Conservation (phyloP, 305 asterid genomes). For the Lippia alba region DNA sequence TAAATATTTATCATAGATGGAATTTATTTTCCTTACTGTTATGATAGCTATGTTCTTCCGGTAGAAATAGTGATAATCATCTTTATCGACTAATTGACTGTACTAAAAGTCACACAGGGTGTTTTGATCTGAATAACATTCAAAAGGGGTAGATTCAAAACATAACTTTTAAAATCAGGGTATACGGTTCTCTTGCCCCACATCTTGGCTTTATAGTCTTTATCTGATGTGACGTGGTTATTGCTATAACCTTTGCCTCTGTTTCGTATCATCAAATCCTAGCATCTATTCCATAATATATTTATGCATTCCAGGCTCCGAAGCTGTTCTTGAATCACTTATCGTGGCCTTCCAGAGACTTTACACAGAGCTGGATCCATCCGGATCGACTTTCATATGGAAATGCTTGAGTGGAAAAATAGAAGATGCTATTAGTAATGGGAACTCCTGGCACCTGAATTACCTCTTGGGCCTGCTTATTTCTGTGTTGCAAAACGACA, state of each 20-base stretch:
- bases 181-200: slow-evolving; percentile 15
- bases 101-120: slow-evolving; percentile 2
- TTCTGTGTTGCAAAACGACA: slow-evolving; percentile 58
- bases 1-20: not conserved
- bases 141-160: slow-evolving; percentile 14
- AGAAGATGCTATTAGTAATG: slow-evolving; percentile 47
- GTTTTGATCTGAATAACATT: not conserved
- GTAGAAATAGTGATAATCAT: not conserved
- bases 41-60: not conserved
- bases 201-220: slow-evolving; percentile 21
- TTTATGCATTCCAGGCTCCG: slow-evolving; percentile 54
- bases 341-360: slow-evolving; percentile 66
- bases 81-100: not conserved
- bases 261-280: not conserved
- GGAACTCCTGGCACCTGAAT: slow-evolving; percentile 49
- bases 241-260: slow-evolving; percentile 12
- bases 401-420: slow-evolving; percentile 61
- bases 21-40: not conserved
- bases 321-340: slow-evolving; percentile 68
- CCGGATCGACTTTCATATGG: slow-evolving; percentile 58
- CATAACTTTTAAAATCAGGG: slow-evolving; percentile 20
- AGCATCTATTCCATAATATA: slow-evolving; percentile 23
- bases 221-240: slow-evolving; percentile 15
- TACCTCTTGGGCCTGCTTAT: slow-evolving; percentile 70
- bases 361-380: slow-evolving; percentile 59